Base-by-base conservation (phyloP, 2,329 filamentous ascomycete species). In the Apiospora hydei region DNA sequence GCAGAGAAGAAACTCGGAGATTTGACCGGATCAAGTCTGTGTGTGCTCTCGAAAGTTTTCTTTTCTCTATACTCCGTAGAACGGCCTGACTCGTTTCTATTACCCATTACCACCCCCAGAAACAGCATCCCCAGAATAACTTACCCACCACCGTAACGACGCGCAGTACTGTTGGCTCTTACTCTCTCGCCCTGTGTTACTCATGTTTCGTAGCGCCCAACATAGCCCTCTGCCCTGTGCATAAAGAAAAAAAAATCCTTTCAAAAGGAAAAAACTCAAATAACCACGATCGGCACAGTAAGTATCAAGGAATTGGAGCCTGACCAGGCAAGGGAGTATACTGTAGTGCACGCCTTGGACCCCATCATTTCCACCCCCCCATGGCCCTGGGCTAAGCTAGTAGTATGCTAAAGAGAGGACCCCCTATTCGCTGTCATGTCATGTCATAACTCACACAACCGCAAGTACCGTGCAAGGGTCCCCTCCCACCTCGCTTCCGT, bases 281-380 rank as follows among this genome's bases (percentile, higher is more conserved):
- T 53, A 30, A 34, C 7, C 30, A 61, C 34, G 53, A 61, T 61
- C 53, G 3, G 30, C 53, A 61, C 53, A 38, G 53, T 61, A 34
- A 38, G 53, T 61, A 34, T 34, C 16, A 61, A 14, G 1, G 51
- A 18, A 16, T 30, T 30, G 11, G 51, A 8, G 14, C 24, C 14
- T 30, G 51, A 30, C 51, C 14, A 7, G 26, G 4, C 24, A 57
- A 57, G 34, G 51, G 51, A 61, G 53, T 61, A 34, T 34, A 34
- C 13, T 61, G 53, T 4, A 30, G 26, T 1, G 26, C 26, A 30
- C 26, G 26, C 26, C 34, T 38, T 21, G 16, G 34, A 61, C 53
- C 53, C 53, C 53, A 61, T 61, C 53, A 61, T 61, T 61, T 61
- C 30, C 53, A 61, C 53, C 53, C 53, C 53, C 26, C 26, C 26